These are phyloP conservation scores for Colletotrichum sp. DNA, from an alignment of 2,329 filamentous ascomycete species.

Conservation along the genomic window DNA sequence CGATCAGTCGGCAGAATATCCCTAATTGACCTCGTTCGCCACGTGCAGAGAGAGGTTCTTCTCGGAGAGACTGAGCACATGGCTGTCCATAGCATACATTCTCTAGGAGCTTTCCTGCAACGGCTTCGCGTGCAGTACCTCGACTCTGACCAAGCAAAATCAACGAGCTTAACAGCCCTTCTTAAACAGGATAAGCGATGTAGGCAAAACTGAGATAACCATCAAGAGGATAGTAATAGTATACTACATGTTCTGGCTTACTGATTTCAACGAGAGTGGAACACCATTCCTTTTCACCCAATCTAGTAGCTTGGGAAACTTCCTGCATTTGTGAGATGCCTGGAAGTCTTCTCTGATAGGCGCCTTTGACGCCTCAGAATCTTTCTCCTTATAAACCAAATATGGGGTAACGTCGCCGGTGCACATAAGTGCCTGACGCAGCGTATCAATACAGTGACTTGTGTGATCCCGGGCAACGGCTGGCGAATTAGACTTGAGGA, in stretches of 20 bases:
- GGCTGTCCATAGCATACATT: not conserved
- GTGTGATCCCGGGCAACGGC: not conserved
- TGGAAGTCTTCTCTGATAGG: not conserved
- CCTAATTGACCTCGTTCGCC: not conserved
- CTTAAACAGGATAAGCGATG: not conserved
- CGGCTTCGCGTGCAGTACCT: not conserved
- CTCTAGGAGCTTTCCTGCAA: not conserved
- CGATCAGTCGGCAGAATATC: not conserved
- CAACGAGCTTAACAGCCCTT: not conserved
- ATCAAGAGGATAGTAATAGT: not conserved
- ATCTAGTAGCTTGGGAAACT: not conserved
- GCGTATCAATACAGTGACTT: not conserved
- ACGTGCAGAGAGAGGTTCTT: not conserved
- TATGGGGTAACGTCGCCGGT: not conserved
- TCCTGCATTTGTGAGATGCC: not conserved
- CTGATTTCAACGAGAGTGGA: not conserved
- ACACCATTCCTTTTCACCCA: not conserved
- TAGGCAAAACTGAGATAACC: not conserved
- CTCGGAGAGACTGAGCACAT: not conserved
- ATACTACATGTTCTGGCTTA: not conserved
- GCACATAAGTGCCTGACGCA: not conserved
- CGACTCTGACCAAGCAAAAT: not conserved
- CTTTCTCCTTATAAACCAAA: not conserved
- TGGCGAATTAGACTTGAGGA: not conserved
- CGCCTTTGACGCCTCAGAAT: not conserved